Evolutionary conservation across 257 asterid genomes (phyloP).

Genomic region (Mitragyna speciosa): DNA sequence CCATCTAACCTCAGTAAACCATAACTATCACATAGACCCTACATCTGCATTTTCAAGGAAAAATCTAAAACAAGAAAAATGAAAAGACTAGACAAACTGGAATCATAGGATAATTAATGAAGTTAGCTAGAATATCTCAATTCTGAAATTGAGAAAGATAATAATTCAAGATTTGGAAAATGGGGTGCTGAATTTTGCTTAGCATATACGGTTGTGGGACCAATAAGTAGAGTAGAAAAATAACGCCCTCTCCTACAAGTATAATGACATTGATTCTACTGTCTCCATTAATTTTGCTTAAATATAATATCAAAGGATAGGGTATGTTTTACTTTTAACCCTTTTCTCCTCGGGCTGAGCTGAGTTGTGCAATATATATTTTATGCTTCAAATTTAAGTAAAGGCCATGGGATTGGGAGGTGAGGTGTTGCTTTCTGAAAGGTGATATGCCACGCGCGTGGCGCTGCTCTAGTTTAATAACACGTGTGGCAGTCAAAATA

Average conservation of each 20-base stretch:
- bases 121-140: background rate
- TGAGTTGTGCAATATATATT: constrained; percentile 3
- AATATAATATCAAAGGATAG: constrained; percentile 15
- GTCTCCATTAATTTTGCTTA: constrained; percentile 1
- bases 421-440: constrained; percentile 59
- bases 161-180: background rate
- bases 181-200: constrained; percentile 34
- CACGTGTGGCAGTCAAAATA: constrained; percentile 25
- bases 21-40: no score
- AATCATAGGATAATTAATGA: background rate
- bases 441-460: constrained; percentile 33
- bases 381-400: constrained; percentile 50
- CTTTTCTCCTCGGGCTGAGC: background rate
- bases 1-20: background rate
- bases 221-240: constrained; percentile 42
- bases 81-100: background rate
- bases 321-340: constrained; percentile 22
- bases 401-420: constrained; percentile 26
- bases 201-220: constrained; percentile 48
- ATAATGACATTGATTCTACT: constrained; percentile 38
- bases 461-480: background rate
- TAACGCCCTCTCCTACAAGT: constrained; percentile 29
- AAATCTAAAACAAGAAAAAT: background rate
- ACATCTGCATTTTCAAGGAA: background rate
- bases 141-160: background rate